Conservation (phyloP, 495 filamentous ascomycete genomes). For the Xeromyces bisporus region DNA sequence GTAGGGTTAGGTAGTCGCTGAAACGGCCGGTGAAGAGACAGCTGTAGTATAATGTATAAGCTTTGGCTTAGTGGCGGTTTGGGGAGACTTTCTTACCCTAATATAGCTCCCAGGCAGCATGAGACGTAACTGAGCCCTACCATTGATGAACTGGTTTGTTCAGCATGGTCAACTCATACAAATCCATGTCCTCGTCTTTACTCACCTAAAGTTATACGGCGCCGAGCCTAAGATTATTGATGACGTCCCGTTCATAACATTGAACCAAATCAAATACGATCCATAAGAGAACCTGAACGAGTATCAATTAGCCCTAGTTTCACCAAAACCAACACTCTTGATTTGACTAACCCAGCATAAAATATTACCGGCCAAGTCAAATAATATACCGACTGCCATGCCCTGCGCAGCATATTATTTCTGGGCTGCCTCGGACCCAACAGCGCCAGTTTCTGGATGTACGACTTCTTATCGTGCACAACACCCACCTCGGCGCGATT, state of each 20-base stretch:
- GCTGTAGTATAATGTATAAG: too few species aligned
- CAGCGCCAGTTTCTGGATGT: constrained; percentile 37
- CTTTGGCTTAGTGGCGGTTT: too few species aligned
- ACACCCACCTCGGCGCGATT: too few species aligned
- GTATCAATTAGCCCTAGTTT: too few species aligned
- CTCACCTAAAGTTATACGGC: constrained; percentile 39
- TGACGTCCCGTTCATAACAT: constrained; percentile 47
- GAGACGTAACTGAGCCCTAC: constrained; percentile 46
- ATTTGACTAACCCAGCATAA: constrained; percentile 47
- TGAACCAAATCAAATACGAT: constrained; percentile 46
- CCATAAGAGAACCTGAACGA: constrained; percentile 43
- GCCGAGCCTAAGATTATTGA: constrained; percentile 39
- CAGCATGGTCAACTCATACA: neutral
- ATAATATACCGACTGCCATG: constrained; percentile 24
- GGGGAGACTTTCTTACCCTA: constrained; percentile 20
- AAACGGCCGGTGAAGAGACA: constrained; percentile 35
- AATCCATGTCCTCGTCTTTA: constrained; percentile 2
- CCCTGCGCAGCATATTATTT: constrained; percentile 32
- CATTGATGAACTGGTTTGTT: constrained; percentile 28
- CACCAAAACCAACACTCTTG: too few species aligned
- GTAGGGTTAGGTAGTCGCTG: constrained; percentile 41
- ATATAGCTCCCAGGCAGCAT: constrained; percentile 36
- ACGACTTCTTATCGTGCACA: constrained; percentile 26
- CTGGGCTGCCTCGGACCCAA: constrained; percentile 27
- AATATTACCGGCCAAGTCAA: constrained; percentile 46